Base-by-base conservation (phyloP, 768 basidiomycete genomes). In the Harrya chromipes region DNA sequence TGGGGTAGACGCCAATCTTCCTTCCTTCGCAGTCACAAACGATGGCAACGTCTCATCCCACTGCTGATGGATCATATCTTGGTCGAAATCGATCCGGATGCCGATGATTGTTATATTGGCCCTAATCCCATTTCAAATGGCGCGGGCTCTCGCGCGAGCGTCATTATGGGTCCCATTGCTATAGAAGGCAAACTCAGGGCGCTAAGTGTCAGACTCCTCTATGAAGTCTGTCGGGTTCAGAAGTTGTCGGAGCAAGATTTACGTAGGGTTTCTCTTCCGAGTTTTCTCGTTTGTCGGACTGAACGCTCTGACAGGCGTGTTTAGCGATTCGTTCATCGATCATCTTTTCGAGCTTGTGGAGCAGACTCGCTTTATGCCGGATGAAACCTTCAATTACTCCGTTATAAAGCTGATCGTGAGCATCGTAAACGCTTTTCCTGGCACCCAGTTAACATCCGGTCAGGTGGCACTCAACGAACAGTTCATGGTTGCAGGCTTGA, bases 381-480 rank as follows among this genome's bases (percentile, higher is more conserved):
- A 98, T 60, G 97, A 99, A 53, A 82, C 85, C 0, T 86, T 97
- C 70, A 98, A 97, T 62, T 98, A 97, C 65, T 85, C 90, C 1
- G 85, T 97, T 33, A 94, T 99, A 67, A 94, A 94, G 64, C 76
- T 97, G 29, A 84, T 98, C 53, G 94, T 94, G 59, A 65, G 87
- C 13, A 68, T 16, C 17, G 9, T 43, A 19, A 48, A 31, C 42
- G 13, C 43, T 46, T 10, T 26, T 21, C 37, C 20, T 26, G 16
- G 5, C 38, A 16, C 29, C 27, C 6, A 7, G 35, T 45, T 67
- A 26, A 62, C 34, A 21, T 42, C 44, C 27, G n/a, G 12, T 4
- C 60, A 94, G 92, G 85, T 94, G 27, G 85, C 94, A 0, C 74
- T 99, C 26, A 99, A 97, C 62, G 95, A 99, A 65, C 94, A 98